A percentile compares a stretch with the other conserved stretches of the same genome.
phyloP scores from a whole-genome alignment of 176 grass and related monocot species.

The Bolboschoenus planiculmis region DNA sequence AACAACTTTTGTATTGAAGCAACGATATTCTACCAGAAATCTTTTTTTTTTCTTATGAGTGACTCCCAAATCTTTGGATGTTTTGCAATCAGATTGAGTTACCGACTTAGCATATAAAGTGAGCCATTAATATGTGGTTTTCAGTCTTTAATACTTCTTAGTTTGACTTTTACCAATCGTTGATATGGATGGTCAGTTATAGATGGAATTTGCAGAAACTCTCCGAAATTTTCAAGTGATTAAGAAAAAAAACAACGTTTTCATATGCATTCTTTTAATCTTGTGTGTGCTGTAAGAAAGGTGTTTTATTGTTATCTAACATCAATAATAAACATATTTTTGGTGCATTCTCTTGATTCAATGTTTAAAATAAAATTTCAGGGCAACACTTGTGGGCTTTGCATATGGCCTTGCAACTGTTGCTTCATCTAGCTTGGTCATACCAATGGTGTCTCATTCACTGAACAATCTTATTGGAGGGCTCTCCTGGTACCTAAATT shows the following conservation, averaged over 20 bases:
- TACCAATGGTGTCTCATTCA: slow-evolving; percentile 82
- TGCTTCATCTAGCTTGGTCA: slow-evolving; percentile 60
- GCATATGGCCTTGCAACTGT: slow-evolving; percentile 73
- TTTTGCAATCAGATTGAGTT: background rate
- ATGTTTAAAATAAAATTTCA: slow-evolving; percentile 18
- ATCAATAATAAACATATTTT: background rate
- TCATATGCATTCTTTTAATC: background rate
- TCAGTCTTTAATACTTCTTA: background rate
- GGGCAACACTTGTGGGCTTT: slow-evolving; percentile 84
- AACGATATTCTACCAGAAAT: background rate
- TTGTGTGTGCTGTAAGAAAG: background rate
- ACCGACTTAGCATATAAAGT: background rate
- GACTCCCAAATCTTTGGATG: background rate
- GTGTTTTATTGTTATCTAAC: slow-evolving; percentile 7
- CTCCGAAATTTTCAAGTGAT: background rate
- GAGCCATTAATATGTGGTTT: background rate
- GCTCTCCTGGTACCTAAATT: slow-evolving; percentile 50
- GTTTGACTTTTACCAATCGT: background rate
- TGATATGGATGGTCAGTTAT: background rate
- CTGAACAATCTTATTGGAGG: slow-evolving; percentile 86
- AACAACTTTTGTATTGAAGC: background rate
- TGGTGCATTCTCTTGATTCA: background rate
- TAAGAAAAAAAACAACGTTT: background rate
- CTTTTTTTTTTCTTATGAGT: background rate
- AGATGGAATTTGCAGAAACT: background rate